Evolutionary conservation across 495 filamentous ascomycete species (phyloP).

Genomic region (Lichina pygmaea): DNA sequence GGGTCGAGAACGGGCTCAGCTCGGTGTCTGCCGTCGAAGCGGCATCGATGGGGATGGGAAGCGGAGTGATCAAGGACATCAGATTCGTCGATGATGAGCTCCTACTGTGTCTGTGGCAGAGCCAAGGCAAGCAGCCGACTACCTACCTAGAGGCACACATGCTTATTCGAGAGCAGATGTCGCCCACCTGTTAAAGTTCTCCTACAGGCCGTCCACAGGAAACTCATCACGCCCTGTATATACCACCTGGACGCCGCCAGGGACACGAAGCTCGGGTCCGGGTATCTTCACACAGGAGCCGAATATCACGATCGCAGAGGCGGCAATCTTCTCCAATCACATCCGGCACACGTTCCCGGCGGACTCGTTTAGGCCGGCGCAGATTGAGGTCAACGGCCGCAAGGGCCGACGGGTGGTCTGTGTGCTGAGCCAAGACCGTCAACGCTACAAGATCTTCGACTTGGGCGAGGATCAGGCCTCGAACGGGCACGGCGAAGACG

Average conservation of each 20-base stretch:
- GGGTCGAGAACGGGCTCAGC: conserved; percentile 27
- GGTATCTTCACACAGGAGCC: background rate
- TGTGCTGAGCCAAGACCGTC: conserved; percentile 25
- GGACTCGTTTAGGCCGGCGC: conserved; percentile 13
- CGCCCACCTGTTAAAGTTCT: conserved; percentile 6
- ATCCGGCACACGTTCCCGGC: background rate
- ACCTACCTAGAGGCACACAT: background rate
- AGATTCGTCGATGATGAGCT: conserved; percentile 28
- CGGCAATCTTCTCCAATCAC: background rate
- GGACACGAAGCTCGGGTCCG: background rate
- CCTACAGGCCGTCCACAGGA: background rate
- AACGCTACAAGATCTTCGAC: conserved; percentile 29
- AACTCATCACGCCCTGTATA: background rate
- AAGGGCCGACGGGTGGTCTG: conserved; percentile 24
- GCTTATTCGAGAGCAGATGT: background rate
- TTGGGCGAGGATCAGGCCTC: conserved; percentile 13
- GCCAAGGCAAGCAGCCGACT: conserved; percentile 13
- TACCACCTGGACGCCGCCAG: background rate
- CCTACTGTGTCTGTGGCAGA: conserved; percentile 21
- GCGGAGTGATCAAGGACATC: conserved; percentile 21
- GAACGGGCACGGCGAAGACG: conserved; percentile 2
- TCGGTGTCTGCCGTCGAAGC: conserved; percentile 17
- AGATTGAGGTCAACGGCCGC: conserved; percentile 26
- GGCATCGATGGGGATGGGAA: conserved; percentile 15
- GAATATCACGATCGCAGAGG: background rate